A percentile compares a stretch with the other conserved stretches of the same genome.
Conservation (phyloP, 257 asterid genomes). For the Jacaranda copaia region DNA sequence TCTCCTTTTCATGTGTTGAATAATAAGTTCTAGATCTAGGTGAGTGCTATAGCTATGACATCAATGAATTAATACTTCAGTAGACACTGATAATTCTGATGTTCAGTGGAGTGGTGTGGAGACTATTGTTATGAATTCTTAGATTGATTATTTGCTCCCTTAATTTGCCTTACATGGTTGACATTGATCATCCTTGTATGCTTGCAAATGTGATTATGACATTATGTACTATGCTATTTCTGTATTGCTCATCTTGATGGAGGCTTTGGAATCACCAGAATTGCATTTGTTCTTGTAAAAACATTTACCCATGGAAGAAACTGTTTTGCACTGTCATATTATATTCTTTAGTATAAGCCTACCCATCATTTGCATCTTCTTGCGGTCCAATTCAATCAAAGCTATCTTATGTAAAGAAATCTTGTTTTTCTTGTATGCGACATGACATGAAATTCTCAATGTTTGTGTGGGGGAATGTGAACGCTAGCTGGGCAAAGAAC, state of each 20-base stretch:
- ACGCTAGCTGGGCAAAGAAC: neutral
- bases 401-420: neutral
- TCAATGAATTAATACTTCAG: neutral
- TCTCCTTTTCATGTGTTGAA: neutral
- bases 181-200: neutral
- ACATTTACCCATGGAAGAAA: slow-evolving; percentile 8
- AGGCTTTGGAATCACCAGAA: neutral
- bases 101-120: slow-evolving; percentile 12
- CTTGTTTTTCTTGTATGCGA: neutral
- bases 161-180: slow-evolving; percentile 3
- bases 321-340: neutral
- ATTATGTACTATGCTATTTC: neutral
- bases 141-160: neutral
- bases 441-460: neutral
- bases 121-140: neutral
- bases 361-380: neutral
- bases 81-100: slow-evolving; percentile 25
- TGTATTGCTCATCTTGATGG: slow-evolving; percentile 10
- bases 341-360: neutral
- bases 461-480: neutral
- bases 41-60: slow-evolving; percentile 14
- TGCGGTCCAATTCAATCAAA: neutral
- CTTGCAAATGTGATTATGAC: neutral
- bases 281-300: neutral
- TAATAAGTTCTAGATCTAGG: slow-evolving; percentile 22